These are phyloP conservation scores for Trifolium fragiferum DNA, from an alignment of 306 rosid species.

Conservation along the genomic window DNA sequence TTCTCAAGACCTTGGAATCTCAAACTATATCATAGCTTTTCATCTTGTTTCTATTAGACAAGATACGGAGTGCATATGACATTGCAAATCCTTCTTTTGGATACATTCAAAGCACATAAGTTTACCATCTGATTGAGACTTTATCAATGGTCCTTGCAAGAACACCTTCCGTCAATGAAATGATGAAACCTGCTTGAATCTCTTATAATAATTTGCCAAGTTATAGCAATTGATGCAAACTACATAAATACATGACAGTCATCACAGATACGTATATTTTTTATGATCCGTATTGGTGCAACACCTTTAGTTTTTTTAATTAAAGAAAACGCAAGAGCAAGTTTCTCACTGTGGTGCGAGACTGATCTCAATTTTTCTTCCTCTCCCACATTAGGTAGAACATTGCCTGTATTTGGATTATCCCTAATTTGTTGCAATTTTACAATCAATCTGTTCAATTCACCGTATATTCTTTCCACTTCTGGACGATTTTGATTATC, in stretches of 20 bases:
- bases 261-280: slow-evolving; percentile 56
- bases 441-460: slow-evolving; percentile 45
- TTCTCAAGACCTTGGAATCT: too few relatives aligned
- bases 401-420: slow-evolving; percentile 50
- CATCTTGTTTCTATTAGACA: too few relatives aligned
- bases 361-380: slow-evolving; percentile 57
- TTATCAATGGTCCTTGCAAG: slow-evolving; percentile 60
- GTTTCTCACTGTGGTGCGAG: slow-evolving; percentile 60
- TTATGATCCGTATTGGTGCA: slow-evolving; percentile 57
- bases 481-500: slow-evolving; percentile 49
- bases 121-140: slow-evolving; percentile 34
- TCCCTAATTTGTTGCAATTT: slow-evolving; percentile 51
- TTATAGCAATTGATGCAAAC: slow-evolving; percentile 44
- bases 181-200: slow-evolving; percentile 62
- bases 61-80: too few relatives aligned
- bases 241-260: slow-evolving; percentile 62
- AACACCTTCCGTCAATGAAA: slow-evolving; percentile 54
- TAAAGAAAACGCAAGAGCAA: slow-evolving; percentile 60
- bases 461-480: slow-evolving; percentile 39
- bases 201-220: slow-evolving; percentile 50
- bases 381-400: slow-evolving; percentile 58
- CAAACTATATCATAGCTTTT: too few relatives aligned
- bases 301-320: slow-evolving; percentile 45
- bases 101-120: slow-evolving; percentile 14
- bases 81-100: too few relatives aligned